Conservation (phyloP, 75 land plant genomes). For the Selaginella moellendorffii region DNA sequence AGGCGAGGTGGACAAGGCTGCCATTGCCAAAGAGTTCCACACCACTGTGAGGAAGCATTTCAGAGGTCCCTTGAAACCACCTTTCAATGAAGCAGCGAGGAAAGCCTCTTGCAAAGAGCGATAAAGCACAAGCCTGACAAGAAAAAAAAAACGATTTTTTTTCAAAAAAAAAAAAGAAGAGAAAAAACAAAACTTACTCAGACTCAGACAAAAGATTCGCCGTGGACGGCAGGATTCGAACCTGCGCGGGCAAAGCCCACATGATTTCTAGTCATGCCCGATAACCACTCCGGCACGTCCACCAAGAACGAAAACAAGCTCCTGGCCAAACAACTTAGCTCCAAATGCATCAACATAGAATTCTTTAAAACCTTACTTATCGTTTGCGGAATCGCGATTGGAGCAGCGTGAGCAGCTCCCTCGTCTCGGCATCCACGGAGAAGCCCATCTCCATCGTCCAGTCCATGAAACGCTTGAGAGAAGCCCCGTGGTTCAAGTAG, state of each 20-base stretch:
- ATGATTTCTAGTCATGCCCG: slow-evolving; percentile 4
- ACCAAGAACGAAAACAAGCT: too few species aligned
- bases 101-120: too few species aligned
- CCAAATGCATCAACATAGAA: too few species aligned
- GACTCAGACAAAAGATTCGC: too few species aligned
- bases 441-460: not conserved
- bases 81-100: slow-evolving; percentile 57
- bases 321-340: too few species aligned
- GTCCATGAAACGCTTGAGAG: not conserved
- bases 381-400: too few species aligned
- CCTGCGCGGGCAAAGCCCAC: not conserved
- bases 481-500: not conserved
- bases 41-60: slow-evolving; percentile 40
- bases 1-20: not conserved
- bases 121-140: too few species aligned
- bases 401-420: not conserved
- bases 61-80: slow-evolving; percentile 73
- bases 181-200: too few species aligned
- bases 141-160: too few species aligned
- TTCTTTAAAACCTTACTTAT: too few species aligned
- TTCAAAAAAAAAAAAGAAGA: too few species aligned
- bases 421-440: not conserved
- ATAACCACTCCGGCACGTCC: slow-evolving; percentile 1
- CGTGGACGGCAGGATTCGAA: slow-evolving; percentile 1
- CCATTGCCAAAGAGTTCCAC: slow-evolving; percentile 42